A percentile compares a stretch with the other conserved stretches of the same genome.
phyloP scores from a whole-genome alignment of 371 early-diverging fungal species.

The Mortierella polycephala region DNA sequence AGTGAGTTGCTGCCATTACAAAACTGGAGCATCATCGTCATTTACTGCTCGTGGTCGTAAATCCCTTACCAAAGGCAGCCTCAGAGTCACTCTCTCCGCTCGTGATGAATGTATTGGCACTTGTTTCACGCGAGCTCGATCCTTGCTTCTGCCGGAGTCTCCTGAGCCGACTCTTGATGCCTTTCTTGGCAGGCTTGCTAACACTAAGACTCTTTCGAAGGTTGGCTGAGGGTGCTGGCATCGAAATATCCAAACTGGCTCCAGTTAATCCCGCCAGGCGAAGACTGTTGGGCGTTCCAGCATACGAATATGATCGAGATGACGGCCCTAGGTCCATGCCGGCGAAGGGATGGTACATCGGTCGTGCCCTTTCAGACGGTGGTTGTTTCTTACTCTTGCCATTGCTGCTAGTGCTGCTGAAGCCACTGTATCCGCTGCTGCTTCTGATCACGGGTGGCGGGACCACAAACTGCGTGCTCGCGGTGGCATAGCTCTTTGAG shows the following conservation, averaged over 20 bases:
- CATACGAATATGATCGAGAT: conserved; percentile 21
- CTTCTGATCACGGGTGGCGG: conserved; percentile 1
- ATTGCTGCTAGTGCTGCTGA: conserved; percentile 2
- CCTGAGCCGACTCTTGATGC: conserved; percentile 34
- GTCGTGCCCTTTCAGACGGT: not conserved
- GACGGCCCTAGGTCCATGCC: conserved; percentile 8
- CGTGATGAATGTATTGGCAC: conserved; percentile 28
- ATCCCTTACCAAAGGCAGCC: conserved; percentile 32
- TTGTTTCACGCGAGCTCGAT: conserved; percentile 16
- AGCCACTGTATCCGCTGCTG: conserved; percentile 9
- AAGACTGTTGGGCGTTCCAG: not conserved
- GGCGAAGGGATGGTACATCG: conserved; percentile 14
- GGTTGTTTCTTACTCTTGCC: conserved; percentile 2
- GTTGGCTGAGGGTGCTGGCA: not conserved
- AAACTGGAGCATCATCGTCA: not conserved
- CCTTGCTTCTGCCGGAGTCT: conserved; percentile 38
- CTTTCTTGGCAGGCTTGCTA: conserved; percentile 36
- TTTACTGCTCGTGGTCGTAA: not conserved
- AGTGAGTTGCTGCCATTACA: conserved; percentile 2
- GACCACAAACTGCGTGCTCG: not conserved
- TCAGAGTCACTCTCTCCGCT: conserved; percentile 54
- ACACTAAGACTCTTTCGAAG: conserved; percentile 18
- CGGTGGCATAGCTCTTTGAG: not conserved
- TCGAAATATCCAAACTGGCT: not conserved
- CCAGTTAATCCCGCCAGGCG: not conserved